These are phyloP conservation scores for Euphorbia schlechtendalii DNA, from an alignment of 441 rosid genomes.

Conservation along the genomic window DNA sequence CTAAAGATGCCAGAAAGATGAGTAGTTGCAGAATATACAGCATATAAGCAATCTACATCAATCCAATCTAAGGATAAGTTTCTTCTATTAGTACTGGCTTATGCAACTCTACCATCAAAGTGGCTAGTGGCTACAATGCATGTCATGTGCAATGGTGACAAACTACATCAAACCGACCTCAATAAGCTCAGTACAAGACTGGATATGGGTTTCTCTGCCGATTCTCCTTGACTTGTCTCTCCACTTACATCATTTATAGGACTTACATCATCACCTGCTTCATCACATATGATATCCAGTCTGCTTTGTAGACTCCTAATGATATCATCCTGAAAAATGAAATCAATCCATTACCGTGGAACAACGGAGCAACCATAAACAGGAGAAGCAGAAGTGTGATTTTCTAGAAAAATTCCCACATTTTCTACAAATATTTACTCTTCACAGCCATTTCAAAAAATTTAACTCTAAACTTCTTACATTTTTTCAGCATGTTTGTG, in stretches of 20 bases:
- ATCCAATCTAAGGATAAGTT: too few species aligned
- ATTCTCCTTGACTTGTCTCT: conserved; percentile 28
- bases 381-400: too few species aligned
- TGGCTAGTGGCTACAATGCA: too few species aligned
- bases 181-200: conserved; percentile 37
- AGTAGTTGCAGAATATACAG: too few species aligned
- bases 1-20: too few species aligned
- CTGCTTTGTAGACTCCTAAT: conserved; percentile 81
- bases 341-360: not conserved
- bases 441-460: not conserved
- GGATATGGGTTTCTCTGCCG: conserved; percentile 31
- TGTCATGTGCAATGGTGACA: too few species aligned
- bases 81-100: too few species aligned
- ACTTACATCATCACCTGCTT: conserved; percentile 50
- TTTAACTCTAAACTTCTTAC: not conserved
- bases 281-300: conserved; percentile 75
- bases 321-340: conserved; percentile 60
- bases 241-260: conserved; percentile 21
- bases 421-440: not conserved
- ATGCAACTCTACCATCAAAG: too few species aligned
- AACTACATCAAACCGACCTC: too few species aligned
- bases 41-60: too few species aligned
- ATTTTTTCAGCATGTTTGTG: not conserved
- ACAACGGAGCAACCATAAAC: too few species aligned
- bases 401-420: not conserved